Conservation (phyloP, 495 filamentous ascomycete genomes). For the Aspergillus carlsbadensis region DNA sequence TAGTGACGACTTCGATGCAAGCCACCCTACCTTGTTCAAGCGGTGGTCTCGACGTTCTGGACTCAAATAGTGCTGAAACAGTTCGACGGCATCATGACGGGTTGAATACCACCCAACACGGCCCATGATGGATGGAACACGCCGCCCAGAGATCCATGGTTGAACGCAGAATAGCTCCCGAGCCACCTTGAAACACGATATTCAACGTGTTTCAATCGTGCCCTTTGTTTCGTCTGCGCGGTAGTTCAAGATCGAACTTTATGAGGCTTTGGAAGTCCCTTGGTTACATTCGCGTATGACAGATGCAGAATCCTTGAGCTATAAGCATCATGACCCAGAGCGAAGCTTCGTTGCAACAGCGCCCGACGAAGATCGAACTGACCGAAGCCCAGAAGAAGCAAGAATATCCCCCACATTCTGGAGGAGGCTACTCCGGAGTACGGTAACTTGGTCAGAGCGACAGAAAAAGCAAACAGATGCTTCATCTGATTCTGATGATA, state of each 20-base stretch:
- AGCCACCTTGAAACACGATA: background rate
- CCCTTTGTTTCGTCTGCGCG: background rate
- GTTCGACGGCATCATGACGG: background rate
- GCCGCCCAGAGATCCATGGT: background rate
- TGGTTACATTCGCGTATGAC: background rate
- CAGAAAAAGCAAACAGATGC: constrained; percentile 2
- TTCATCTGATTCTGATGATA: constrained; percentile 1
- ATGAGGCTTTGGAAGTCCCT: background rate
- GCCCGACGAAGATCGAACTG: constrained; percentile 2
- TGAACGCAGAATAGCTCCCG: background rate
- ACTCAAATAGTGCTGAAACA: no score
- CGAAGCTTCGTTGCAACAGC: constrained; percentile 3
- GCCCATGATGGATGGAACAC: background rate
- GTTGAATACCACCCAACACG: background rate
- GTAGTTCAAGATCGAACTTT: background rate
- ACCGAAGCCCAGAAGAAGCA: constrained; percentile 2
- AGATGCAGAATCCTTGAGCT: background rate
- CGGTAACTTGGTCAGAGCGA: background rate
- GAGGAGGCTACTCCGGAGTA: background rate
- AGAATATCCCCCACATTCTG: constrained; percentile 1
- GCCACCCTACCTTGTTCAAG: background rate
- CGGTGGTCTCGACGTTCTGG: no score
- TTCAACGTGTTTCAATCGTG: background rate
- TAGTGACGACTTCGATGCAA: background rate
- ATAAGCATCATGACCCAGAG: background rate